phyloP scores from a whole-genome alignment of 441 rosid genomes.

The Pelargonium fulgidum region DNA sequence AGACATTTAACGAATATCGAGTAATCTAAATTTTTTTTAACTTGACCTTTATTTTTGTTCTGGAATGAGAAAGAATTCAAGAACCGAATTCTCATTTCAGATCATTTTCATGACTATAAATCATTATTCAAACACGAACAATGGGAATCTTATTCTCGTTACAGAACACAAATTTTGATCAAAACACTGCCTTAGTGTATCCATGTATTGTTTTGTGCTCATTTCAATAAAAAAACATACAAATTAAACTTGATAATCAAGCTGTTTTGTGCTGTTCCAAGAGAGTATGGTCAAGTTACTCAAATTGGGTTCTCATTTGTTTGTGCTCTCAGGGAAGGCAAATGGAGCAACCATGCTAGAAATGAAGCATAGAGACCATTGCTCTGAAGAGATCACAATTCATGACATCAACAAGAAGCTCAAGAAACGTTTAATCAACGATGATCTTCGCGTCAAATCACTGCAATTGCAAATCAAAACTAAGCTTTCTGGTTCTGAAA shows the following conservation, averaged over 20 bases:
- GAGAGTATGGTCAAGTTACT: neutral
- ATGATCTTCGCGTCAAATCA: constrained; percentile 40
- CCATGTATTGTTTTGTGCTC: neutral
- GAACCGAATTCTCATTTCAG: too few relatives aligned
- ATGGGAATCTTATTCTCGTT: too few relatives aligned
- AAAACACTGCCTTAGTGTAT: too few relatives aligned
- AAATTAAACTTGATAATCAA: neutral
- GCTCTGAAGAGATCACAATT: constrained; percentile 33
- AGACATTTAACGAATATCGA: too few relatives aligned
- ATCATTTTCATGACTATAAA: too few relatives aligned
- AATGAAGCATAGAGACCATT: constrained; percentile 59
- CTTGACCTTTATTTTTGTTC: too few relatives aligned
- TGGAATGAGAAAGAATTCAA: too few relatives aligned
- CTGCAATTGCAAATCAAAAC: constrained; percentile 49
- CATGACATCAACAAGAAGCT: constrained; percentile 51
- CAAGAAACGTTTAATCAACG: constrained; percentile 44
- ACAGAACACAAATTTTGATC: too few relatives aligned
- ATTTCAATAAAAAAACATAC: neutral
- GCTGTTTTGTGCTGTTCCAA: constrained; percentile 1
- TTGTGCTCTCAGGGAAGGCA: constrained; percentile 35
- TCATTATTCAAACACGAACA: too few relatives aligned
- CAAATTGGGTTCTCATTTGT: neutral
- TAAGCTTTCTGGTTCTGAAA: constrained; percentile 24
- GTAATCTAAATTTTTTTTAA: too few relatives aligned
- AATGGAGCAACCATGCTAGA: constrained; percentile 61